Evolutionary conservation across 2,329 filamentous ascomycete genomes (phyloP).

Genomic region (Alternaria incomplexa): DNA sequence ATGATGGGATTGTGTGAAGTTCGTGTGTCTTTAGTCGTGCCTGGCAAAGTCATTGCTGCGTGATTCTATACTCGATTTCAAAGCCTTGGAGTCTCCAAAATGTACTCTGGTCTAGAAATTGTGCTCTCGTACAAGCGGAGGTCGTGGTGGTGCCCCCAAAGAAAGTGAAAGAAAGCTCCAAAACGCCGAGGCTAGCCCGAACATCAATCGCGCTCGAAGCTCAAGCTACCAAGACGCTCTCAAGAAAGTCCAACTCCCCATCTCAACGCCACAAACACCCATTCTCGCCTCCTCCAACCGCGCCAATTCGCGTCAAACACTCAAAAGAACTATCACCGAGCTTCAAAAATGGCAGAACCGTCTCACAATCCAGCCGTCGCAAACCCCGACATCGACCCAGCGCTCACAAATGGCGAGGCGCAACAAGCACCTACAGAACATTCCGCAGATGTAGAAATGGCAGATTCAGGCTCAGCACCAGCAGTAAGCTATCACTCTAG

Average conservation of each 20-base stretch:
- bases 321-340: neutral
- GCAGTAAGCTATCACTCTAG: constrained; percentile 8
- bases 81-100: neutral
- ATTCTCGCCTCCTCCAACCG: neutral
- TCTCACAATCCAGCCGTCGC: constrained; percentile 11
- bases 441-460: constrained; percentile 39
- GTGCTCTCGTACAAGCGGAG: neutral
- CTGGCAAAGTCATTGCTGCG: neutral
- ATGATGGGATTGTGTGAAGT: neutral
- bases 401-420: constrained; percentile 28
- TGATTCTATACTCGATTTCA: fast-evolving
- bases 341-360: neutral
- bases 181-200: constrained; percentile 21
- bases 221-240: constrained; percentile 10
- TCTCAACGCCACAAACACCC: neutral
- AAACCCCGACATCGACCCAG: constrained; percentile 21
- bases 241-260: neutral
- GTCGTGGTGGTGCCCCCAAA: neutral
- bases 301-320: neutral
- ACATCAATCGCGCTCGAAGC: constrained; percentile 20
- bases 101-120: neutral
- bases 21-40: neutral
- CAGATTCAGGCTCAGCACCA: constrained; percentile 21
- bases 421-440: constrained; percentile 2
- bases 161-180: neutral